Conservation (phyloP, 2,329 filamentous ascomycete genomes). For the Fusarium anguioides region DNA sequence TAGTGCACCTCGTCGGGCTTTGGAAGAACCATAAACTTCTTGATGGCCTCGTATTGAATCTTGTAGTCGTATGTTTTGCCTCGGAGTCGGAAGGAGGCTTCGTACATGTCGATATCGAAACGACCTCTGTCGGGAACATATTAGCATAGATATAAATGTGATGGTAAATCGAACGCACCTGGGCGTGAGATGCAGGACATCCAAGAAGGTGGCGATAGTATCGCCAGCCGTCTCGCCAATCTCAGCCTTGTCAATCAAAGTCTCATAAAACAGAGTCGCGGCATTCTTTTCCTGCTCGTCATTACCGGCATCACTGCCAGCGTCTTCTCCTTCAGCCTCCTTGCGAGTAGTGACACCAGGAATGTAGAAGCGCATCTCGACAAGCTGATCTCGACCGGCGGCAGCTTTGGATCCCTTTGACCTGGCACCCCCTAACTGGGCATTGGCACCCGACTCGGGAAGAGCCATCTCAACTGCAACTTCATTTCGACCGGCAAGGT, state of each 20-base stretch:
- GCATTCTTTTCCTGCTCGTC: slow-evolving; percentile 85
- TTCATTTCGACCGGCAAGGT: slow-evolving; percentile 96
- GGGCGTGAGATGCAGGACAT: slow-evolving; percentile 95
- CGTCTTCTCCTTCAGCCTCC: slow-evolving; percentile 75
- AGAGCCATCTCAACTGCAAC: slow-evolving; percentile 94
- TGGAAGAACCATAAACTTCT: slow-evolving; percentile 98
- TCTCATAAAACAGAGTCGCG: slow-evolving; percentile 97
- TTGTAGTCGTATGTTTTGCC: slow-evolving; percentile 99
- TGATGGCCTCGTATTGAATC: slow-evolving; percentile 97
- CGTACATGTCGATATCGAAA: slow-evolving; percentile 99
- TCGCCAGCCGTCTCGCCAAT: slow-evolving; percentile 99
- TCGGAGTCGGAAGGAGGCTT: slow-evolving; percentile 93
- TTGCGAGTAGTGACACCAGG: slow-evolving; percentile 88
- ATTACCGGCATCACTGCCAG: slow-evolving; percentile 65
- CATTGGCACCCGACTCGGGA: slow-evolving; percentile 79
- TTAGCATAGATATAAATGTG: slow-evolving; percentile 4
- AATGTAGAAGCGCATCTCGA: slow-evolving; percentile 99
- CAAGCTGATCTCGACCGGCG: slow-evolving; percentile 89
- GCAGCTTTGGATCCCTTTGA: slow-evolving; percentile 89
- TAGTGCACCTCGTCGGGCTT: slow-evolving; percentile 99
- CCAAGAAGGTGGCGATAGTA: slow-evolving; percentile 96
- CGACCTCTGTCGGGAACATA: slow-evolving; percentile 75
- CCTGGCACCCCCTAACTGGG: slow-evolving; percentile 76
- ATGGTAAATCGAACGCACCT: slow-evolving; percentile 63
- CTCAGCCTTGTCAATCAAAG: slow-evolving; percentile 96